A percentile compares a stretch with the other conserved stretches of the same genome.
Evolutionary conservation across 179 eudicot species (phyloP).

Genomic region (Nepenthes alata): DNA sequence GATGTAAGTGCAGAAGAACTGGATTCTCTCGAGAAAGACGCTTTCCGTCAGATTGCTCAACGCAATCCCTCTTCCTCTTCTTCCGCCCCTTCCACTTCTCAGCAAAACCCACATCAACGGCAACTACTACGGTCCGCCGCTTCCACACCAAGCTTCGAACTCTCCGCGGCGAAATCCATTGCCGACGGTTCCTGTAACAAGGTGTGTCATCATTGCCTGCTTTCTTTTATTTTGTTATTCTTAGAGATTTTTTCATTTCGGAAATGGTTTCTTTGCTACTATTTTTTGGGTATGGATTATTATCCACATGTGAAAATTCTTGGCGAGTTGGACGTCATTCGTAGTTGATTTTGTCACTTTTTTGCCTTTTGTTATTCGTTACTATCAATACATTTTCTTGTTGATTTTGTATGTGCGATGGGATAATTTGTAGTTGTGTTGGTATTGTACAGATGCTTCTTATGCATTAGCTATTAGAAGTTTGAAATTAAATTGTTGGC

Average conservation of each 20-base stretch:
- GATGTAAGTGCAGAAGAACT: slow-evolving; percentile 53
- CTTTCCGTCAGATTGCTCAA: slow-evolving; percentile 48
- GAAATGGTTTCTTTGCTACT: background rate
- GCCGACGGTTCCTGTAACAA: slow-evolving; percentile 8
- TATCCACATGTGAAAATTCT: too few species aligned
- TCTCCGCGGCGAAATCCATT: slow-evolving; percentile 10
- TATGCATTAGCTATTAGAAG: too few species aligned
- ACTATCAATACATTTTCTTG: too few species aligned
- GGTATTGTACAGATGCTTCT: too few species aligned
- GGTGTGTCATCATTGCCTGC: slow-evolving; percentile 5
- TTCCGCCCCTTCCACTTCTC: slow-evolving; percentile 8
- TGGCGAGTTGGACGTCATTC: too few species aligned
- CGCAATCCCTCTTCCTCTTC: slow-evolving; percentile 33
- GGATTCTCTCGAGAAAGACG: slow-evolving; percentile 62
- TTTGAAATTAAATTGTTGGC: too few species aligned
- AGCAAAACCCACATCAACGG: slow-evolving; percentile 5
- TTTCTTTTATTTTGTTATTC: background rate
- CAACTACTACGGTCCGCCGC: background rate
- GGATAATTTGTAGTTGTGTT: too few species aligned
- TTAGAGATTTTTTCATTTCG: too few species aligned
- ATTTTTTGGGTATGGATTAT: too few species aligned
- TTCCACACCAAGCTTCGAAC: background rate
- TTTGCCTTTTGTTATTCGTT: too few species aligned
- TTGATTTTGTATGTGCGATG: too few species aligned
- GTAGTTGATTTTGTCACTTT: too few species aligned